Evolutionary conservation across 495 filamentous ascomycete genomes (phyloP).

Genomic region (Barbatosphaeria neglecta): DNA sequence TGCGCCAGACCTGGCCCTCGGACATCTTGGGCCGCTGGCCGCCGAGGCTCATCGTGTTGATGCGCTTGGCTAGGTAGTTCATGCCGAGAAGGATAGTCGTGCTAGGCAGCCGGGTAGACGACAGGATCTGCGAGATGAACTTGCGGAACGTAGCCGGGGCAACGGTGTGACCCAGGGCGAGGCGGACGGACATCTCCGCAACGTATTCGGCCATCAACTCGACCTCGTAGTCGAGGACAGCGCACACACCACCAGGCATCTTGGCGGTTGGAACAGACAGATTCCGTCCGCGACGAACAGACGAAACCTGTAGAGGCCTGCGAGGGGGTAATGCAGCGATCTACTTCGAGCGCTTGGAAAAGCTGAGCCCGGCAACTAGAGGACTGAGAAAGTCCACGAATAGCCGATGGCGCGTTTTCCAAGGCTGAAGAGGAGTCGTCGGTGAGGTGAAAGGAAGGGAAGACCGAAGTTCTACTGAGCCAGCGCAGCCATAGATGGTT

Average conservation of each 20-base stretch:
- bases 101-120: constrained; percentile 86
- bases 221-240: constrained; percentile 97
- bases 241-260: constrained; percentile 78
- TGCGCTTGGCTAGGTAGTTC: constrained; percentile 74
- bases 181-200: constrained; percentile 76
- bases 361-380: constrained; percentile 11
- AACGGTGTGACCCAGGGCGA: constrained; percentile 54
- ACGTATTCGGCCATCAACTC: constrained; percentile 98
- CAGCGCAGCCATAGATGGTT: constrained; percentile 30
- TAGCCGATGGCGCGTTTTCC: constrained; percentile 19
- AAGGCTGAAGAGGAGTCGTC: constrained; percentile 28
- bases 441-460: constrained; percentile 5
- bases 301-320: constrained; percentile 10
- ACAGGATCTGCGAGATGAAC: constrained; percentile 88
- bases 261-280: constrained; percentile 14
- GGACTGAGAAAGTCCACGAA: constrained; percentile 7
- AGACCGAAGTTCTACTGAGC: constrained; percentile 27
- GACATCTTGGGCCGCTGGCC: constrained; percentile 41
- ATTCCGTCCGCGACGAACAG: constrained; percentile 3
- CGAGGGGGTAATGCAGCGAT: constrained; percentile 14
- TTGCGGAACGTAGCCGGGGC: constrained; percentile 78
- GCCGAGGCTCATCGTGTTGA: constrained; percentile 56
- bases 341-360: constrained; percentile 34
- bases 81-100: constrained; percentile 91
- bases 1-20: constrained; percentile 73